Conservation (phyloP, 768 basidiomycete genomes). For the Mycena filopes region DNA sequence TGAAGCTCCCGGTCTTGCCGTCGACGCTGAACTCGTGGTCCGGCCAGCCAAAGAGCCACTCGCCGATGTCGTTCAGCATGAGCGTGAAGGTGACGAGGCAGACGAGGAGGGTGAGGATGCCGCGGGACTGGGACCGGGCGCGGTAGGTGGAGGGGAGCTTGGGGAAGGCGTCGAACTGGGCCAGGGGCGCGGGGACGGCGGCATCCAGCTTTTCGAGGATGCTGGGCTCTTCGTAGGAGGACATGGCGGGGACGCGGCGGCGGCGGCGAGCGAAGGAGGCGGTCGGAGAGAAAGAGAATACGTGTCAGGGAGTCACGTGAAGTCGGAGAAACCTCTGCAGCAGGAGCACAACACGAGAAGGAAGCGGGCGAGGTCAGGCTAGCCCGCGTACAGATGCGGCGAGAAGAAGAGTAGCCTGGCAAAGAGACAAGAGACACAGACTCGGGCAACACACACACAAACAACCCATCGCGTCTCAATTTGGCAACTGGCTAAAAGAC, state of each 20-base stretch:
- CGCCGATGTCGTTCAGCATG: slow-evolving; percentile 88
- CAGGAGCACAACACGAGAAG: too few species aligned
- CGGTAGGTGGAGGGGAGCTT: slow-evolving; percentile 88
- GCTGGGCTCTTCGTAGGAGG: too few species aligned
- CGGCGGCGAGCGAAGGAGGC: too few species aligned
- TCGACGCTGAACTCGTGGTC: slow-evolving; percentile 93
- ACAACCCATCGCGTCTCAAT: too few species aligned
- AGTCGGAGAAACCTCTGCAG: too few species aligned
- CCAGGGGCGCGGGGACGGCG: slow-evolving; percentile 70
- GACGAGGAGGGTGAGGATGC: slow-evolving; percentile 83
- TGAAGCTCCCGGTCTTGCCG: slow-evolving; percentile 60
- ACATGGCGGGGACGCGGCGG: too few species aligned
- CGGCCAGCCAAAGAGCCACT: slow-evolving; percentile 95
- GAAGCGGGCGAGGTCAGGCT: slow-evolving; percentile 46
- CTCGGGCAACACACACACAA: too few species aligned
- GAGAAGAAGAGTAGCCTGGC: too few species aligned
- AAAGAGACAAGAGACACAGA: too few species aligned
- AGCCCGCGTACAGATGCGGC: neutral
- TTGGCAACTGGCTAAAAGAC: too few species aligned
- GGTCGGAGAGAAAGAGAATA: too few species aligned
- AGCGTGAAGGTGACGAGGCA: slow-evolving; percentile 73
- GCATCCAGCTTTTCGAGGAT: slow-evolving; percentile 65
- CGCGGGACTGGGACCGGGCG: slow-evolving; percentile 79
- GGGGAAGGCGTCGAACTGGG: slow-evolving; percentile 87
- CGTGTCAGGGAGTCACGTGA: too few species aligned